phyloP scores from a whole-genome alignment of 225 moss, liverwort and hornwort genomes.

The Neckera pumila region DNA sequence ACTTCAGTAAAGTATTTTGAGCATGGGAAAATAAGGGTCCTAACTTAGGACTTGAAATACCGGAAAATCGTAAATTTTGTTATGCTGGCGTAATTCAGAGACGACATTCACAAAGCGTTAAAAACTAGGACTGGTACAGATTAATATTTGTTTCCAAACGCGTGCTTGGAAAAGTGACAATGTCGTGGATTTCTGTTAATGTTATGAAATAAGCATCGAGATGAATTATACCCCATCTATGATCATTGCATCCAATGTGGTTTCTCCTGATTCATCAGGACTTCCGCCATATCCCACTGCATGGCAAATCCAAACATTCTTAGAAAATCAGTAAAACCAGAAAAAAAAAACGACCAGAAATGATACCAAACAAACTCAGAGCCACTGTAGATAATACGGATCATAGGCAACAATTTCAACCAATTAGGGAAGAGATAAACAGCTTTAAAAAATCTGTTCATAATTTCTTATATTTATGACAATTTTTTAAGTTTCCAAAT shows the following conservation, averaged over 20 bases:
- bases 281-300: constrained; percentile 98
- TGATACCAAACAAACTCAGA: background rate
- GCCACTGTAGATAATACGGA: background rate
- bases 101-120: background rate
- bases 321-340: background rate
- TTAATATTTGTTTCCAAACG: background rate
- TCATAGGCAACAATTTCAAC: background rate
- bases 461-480: background rate
- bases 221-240: constrained; percentile 73
- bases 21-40: background rate
- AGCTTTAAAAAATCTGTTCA: background rate
- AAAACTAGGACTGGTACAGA: background rate
- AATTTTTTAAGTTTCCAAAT: background rate
- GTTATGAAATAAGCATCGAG: background rate
- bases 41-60: background rate
- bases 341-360: background rate
- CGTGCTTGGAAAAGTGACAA: too few species aligned
- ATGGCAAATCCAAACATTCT: background rate
- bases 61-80: background rate
- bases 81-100: background rate
- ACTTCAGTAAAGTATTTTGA: background rate
- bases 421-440: background rate
- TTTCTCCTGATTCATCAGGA: constrained; percentile 94
- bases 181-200: background rate
- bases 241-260: constrained; percentile 94